Percentiles rank a stretch among this genome's conserved stretches.
Evolutionary conservation across 352 stramenopile species (phyloP).

Genomic region (Globisporangium ultimum): DNA sequence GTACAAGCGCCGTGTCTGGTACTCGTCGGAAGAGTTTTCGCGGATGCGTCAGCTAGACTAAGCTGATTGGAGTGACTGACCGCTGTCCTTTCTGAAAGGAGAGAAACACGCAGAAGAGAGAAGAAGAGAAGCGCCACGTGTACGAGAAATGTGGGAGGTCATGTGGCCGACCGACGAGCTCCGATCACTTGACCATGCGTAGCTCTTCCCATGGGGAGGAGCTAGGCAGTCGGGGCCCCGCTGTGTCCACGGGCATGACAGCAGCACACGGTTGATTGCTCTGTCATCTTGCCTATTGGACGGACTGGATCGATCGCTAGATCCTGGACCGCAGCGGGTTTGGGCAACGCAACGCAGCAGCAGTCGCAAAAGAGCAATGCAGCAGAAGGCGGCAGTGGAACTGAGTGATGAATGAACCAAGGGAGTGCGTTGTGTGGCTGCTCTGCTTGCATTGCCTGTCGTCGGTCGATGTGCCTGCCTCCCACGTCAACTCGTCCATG

Average conservation of each 20-base stretch:
- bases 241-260: constrained; percentile 3
- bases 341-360: not conserved
- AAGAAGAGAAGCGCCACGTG: not conserved
- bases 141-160: not conserved
- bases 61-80: constrained; percentile 1
- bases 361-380: not conserved
- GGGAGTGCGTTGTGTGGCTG: not conserved
- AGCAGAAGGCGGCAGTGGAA: not conserved
- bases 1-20: constrained; percentile 79
- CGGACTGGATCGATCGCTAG: constrained; percentile 11
- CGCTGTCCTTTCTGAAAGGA: constrained; percentile 1
- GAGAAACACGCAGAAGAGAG: not conserved
- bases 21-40: constrained; percentile 64
- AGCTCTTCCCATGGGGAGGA: not conserved
- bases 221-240: constrained; percentile 5
- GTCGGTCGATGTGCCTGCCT: not conserved
- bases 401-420: not conserved
- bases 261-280: not conserved
- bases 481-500: not conserved
- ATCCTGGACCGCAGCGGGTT: constrained; percentile 9
- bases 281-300: not conserved
- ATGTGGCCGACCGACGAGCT: not conserved
- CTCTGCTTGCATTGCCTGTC: not conserved
- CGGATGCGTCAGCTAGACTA: constrained; percentile 38
- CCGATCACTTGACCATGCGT: constrained; percentile 4